A percentile compares a stretch with the other conserved stretches of the same genome.
These are phyloP conservation scores for Diutina rugosa DNA, from an alignment of 1,139 yeast species.

Conservation along the genomic window DNA sequence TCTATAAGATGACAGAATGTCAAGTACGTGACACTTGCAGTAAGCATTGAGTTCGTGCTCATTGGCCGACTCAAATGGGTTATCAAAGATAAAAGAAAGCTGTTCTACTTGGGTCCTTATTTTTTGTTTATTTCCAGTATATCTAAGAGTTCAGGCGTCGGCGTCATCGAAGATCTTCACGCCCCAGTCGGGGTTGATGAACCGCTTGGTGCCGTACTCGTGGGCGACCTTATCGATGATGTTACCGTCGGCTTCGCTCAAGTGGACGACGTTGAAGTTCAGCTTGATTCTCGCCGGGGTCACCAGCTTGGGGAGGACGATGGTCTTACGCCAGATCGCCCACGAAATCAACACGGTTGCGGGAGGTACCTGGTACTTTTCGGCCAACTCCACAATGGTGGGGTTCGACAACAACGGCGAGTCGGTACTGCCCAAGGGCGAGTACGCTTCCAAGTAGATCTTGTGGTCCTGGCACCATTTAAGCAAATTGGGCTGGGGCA, in stretches of 20 bases:
- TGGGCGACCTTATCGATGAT: background rate
- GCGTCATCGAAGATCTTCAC: background rate
- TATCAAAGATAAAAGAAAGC: no score
- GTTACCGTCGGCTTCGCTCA: constrained; percentile 17
- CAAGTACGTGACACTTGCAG: no score
- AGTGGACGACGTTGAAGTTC: constrained; percentile 39
- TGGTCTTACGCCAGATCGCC: constrained; percentile 58
- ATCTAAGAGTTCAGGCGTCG: background rate
- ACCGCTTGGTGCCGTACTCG: constrained; percentile 7
- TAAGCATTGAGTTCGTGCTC: no score
- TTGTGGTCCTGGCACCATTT: constrained; percentile 40
- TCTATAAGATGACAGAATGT: no score
- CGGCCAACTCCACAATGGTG: constrained; percentile 37
- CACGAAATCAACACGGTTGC: constrained; percentile 60
- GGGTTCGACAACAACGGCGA: constrained; percentile 50
- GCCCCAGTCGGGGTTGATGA: constrained; percentile 8
- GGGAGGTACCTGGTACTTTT: constrained; percentile 32
- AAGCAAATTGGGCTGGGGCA: constrained; percentile 56
- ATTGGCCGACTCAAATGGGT: no score
- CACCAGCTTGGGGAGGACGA: constrained; percentile 64
- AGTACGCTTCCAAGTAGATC: constrained; percentile 60
- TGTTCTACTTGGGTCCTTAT: no score
- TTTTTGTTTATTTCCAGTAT: no score
- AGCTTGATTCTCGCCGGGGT: constrained; percentile 44
- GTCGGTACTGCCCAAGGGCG: constrained; percentile 64